These are phyloP conservation scores for Volutella citrinella DNA, from an alignment of 2,329 filamentous ascomycete genomes.

Conservation along the genomic window DNA sequence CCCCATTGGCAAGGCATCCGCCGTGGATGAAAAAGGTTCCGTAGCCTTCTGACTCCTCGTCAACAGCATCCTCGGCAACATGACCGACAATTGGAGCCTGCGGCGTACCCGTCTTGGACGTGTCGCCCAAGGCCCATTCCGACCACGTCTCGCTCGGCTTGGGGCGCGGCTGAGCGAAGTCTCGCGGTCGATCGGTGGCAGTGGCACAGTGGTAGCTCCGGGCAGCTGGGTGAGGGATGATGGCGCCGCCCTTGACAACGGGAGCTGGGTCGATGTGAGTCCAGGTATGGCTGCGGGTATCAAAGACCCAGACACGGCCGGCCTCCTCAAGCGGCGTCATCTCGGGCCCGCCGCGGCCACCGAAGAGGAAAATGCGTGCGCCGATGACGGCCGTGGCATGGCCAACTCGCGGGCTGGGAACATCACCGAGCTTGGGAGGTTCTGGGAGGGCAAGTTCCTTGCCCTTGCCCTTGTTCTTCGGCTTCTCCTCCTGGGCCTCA, in stretches of 20 bases:
- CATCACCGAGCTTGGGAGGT: constrained; percentile 33
- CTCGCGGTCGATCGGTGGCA: constrained; percentile 54
- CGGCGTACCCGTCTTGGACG: constrained; percentile 52
- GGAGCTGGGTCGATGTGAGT: constrained; percentile 56
- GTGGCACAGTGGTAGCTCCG: constrained; percentile 70
- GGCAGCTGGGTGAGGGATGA: constrained; percentile 51
- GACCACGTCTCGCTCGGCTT: constrained; percentile 46
- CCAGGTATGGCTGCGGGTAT: constrained; percentile 65
- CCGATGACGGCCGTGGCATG: constrained; percentile 68
- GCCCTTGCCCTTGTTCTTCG: constrained; percentile 35
- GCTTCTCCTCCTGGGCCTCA: constrained; percentile 13
- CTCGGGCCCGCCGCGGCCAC: constrained; percentile 67
- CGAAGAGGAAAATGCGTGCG: constrained; percentile 75
- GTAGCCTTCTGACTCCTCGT: constrained; percentile 59
- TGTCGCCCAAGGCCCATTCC: constrained; percentile 55
- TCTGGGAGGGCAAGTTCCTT: constrained; percentile 33
- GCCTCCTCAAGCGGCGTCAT: constrained; percentile 71
- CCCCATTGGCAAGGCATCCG: constrained; percentile 63
- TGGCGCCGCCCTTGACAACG: constrained; percentile 39
- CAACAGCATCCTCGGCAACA: constrained; percentile 55
- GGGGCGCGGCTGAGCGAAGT: constrained; percentile 38
- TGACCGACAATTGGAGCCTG: constrained; percentile 57
- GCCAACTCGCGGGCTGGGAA: constrained; percentile 69
- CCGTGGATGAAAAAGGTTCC: constrained; percentile 75
- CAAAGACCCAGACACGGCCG: constrained; percentile 74